phyloP scores from a whole-genome alignment of 805 yeast species.

The Starmerella gropengiesseri region DNA sequence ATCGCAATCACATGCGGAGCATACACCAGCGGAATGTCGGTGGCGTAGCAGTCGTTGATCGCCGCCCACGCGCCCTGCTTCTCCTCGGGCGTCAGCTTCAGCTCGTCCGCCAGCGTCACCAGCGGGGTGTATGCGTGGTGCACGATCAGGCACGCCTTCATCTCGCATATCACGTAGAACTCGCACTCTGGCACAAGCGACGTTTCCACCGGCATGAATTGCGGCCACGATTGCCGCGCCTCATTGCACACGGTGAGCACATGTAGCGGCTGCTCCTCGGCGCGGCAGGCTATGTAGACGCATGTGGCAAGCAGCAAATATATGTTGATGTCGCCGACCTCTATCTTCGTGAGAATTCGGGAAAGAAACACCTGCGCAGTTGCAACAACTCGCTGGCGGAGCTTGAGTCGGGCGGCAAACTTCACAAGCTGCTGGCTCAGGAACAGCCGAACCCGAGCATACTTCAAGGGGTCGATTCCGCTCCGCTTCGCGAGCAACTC shows the following conservation, averaged over 20 bases:
- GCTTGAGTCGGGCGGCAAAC: conserved; percentile 64
- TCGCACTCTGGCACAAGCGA: conserved; percentile 92
- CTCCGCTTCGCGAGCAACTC: conserved; percentile 37
- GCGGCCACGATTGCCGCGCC: conserved; percentile 89
- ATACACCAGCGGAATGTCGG: conserved; percentile 69
- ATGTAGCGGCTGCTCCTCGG: conserved; percentile 93
- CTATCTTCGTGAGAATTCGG: conserved; percentile 50
- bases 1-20: conserved; percentile 87
- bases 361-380: conserved; percentile 79
- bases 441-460: conserved; percentile 40
- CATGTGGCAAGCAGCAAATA: conserved; percentile 76
- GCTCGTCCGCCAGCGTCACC: conserved; percentile 44
- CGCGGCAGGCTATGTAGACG: conserved; percentile 80
- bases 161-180: conserved; percentile 81
- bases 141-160: conserved; percentile 36
- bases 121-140: conserved; percentile 35
- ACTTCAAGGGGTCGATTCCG: conserved; percentile 27
- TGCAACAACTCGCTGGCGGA: conserved; percentile 74
- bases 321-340: conserved; percentile 70
- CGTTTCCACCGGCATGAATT: conserved; percentile 80
- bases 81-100: conserved; percentile 39
- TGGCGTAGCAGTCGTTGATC: conserved; percentile 78
- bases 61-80: conserved; percentile 81
- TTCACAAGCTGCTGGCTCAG: conserved; percentile 64
- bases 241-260: conserved; percentile 73